These are phyloP conservation scores for Botrytis tulipae DNA, from an alignment of 2,329 filamentous ascomycete species.

Conservation along the genomic window DNA sequence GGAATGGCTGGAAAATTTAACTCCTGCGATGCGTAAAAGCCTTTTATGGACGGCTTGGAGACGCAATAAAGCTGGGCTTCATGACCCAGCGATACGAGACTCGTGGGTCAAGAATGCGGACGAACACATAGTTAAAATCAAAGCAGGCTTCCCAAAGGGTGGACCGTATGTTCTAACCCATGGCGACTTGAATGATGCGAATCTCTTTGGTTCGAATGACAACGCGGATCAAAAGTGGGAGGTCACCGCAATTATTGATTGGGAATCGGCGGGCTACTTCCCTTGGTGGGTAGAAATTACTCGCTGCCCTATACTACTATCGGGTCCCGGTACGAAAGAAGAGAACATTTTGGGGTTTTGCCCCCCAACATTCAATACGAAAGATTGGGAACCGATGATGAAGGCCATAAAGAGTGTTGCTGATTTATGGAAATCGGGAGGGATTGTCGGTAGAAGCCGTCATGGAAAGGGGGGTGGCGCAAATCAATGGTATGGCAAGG, in stretches of 20 bases:
- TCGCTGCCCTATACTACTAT: accelerated
- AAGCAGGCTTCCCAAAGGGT: background rate
- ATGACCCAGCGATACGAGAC: background rate
- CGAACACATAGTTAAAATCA: background rate
- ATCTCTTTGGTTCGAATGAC: background rate
- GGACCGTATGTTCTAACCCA: slow-evolving; percentile 9
- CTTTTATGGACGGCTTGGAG: accelerated
- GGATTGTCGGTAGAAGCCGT: accelerated
- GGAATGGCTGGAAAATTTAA: slow-evolving; percentile 10
- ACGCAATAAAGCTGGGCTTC: background rate
- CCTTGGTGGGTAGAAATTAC: background rate
- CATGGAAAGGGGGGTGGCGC: background rate
- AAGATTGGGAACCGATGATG: background rate
- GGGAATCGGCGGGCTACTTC: background rate
- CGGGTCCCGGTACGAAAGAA: background rate
- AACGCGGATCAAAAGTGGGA: slow-evolving; percentile 1
- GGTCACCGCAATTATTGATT: background rate
- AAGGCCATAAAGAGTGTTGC: accelerated
- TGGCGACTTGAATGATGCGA: background rate
- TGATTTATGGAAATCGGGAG: background rate
- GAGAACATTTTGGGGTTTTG: accelerated
- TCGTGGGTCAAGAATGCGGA: background rate
- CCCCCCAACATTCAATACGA: background rate
- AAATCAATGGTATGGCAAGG: background rate
- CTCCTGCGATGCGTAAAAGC: background rate